A percentile compares a stretch with the other conserved stretches of the same genome.
These are phyloP conservation scores for Chenopodium formosanum DNA, from an alignment of 148 eudicot species.

Conservation along the genomic window DNA sequence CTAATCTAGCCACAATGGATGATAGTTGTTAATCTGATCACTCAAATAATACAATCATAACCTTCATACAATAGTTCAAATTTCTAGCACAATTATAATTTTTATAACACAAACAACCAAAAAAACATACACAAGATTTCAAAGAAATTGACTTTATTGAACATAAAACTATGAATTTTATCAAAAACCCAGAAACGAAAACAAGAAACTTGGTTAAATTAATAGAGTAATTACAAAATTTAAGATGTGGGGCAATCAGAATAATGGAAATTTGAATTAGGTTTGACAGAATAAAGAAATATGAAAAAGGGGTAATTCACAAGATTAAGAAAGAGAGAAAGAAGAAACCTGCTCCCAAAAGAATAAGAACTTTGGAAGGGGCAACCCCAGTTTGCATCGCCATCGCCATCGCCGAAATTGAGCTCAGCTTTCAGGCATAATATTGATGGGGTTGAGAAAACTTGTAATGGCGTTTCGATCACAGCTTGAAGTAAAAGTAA, in stretches of 20 bases:
- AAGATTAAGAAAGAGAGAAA: background rate
- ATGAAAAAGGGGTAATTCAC: background rate
- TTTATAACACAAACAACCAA: too few species aligned
- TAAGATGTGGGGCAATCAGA: background rate
- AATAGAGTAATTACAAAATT: background rate
- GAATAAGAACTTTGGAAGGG: conserved; percentile 80
- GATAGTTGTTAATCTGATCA: background rate
- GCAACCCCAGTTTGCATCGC: conserved; percentile 78
- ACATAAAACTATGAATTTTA: background rate
- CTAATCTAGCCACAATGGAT: background rate
- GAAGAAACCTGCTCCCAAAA: conserved; percentile 79
- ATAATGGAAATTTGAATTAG: background rate
- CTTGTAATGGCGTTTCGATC: background rate
- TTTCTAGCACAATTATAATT: background rate
- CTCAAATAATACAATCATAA: background rate
- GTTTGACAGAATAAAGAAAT: background rate
- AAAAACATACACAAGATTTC: background rate
- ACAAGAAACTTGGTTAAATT: background rate
- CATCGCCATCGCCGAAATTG: conserved; percentile 19
- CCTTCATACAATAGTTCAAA: background rate
- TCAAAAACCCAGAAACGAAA: conserved; percentile 1
- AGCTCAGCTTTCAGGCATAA: background rate
- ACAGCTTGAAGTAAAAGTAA: background rate
- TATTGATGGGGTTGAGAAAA: background rate
- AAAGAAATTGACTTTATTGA: background rate